Conservation (phyloP, 148 eudicot genomes). For the Arctostaphylos glauca region DNA sequence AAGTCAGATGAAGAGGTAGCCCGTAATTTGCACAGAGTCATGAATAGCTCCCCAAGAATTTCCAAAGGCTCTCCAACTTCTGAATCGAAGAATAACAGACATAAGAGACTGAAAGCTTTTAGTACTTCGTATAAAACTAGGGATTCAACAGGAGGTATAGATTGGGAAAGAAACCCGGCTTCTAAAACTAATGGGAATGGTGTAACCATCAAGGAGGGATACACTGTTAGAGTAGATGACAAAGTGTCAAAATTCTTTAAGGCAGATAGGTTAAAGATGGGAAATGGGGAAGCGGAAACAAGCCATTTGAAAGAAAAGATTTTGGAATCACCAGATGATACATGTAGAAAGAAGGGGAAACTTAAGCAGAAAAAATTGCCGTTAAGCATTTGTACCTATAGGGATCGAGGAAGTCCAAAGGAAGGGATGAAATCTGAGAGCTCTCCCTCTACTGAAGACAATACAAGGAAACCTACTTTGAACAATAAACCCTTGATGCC, state of each 20-base stretch:
- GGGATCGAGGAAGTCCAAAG: constrained; percentile 60
- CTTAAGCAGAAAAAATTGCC: constrained; percentile 84
- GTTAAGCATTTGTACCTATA: constrained; percentile 65
- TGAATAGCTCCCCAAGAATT: constrained; percentile 82
- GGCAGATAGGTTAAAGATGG: constrained; percentile 35
- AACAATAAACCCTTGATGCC: constrained; percentile 32
- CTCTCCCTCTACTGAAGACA: constrained; percentile 29
- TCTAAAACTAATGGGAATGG: constrained; percentile 37
- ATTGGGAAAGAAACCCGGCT: constrained; percentile 25
- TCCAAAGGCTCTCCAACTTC: constrained; percentile 43
- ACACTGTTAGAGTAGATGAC: constrained; percentile 36
- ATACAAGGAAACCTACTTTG: constrained; percentile 27
- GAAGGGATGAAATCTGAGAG: constrained; percentile 49
- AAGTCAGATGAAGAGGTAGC: constrained; percentile 79
- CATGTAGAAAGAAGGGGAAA: constrained; percentile 67
- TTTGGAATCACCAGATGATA: constrained; percentile 40
- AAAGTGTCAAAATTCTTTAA: constrained; percentile 37
- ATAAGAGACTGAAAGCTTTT: constrained; percentile 53
- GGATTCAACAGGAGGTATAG: constrained; percentile 26
- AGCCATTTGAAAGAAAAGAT: constrained; percentile 37
- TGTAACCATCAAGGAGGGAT: constrained; percentile 25
- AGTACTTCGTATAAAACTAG: constrained; percentile 32
- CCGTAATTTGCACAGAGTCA: constrained; percentile 62
- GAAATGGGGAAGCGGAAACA: constrained; percentile 43
- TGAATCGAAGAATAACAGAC: constrained; percentile 50